Evolutionary conservation across 805 yeast genomes (phyloP).

Genomic region (Metschnikowia cerradonensis): DNA sequence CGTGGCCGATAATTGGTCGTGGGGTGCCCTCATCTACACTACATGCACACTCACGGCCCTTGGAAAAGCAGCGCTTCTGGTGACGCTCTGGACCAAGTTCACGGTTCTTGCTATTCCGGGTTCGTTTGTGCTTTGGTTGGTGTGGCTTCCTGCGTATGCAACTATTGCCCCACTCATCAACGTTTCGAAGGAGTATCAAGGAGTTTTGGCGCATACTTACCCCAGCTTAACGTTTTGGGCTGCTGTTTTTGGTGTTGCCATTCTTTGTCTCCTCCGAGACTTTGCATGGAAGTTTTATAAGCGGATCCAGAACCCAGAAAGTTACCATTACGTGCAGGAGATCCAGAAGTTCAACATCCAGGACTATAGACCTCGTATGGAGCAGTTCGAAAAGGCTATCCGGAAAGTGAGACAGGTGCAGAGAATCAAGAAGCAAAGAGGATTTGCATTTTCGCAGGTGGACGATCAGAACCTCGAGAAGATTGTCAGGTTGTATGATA

Average conservation of each 20-base stretch:
- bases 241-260: constrained; percentile 67
- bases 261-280: constrained; percentile 79
- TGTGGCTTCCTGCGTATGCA: constrained; percentile 83
- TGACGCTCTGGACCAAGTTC: constrained; percentile 92
- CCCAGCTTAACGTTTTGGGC: constrained; percentile 84
- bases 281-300: constrained; percentile 91
- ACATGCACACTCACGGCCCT: constrained; percentile 83
- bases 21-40: constrained; percentile 90
- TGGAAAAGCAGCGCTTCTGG: constrained; percentile 91
- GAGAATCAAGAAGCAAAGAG: constrained; percentile 96
- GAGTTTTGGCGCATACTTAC: constrained; percentile 72
- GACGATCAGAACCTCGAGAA: constrained; percentile 88
- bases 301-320: constrained; percentile 86
- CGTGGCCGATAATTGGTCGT: constrained; percentile 84
- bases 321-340: constrained; percentile 93
- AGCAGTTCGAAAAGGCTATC: constrained; percentile 94
- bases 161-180: constrained; percentile 76
- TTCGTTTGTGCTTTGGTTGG: constrained; percentile 77
- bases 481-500: constrained; percentile 89
- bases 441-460: constrained; percentile 95
- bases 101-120: constrained; percentile 94
- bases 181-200: constrained; percentile 81
- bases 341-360: constrained; percentile 92
- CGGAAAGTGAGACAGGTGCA: constrained; percentile 97
- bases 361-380: constrained; percentile 93